Evolutionary conservation across 768 basidiomycete species (phyloP).

Genomic region (Trametes maxima): DNA sequence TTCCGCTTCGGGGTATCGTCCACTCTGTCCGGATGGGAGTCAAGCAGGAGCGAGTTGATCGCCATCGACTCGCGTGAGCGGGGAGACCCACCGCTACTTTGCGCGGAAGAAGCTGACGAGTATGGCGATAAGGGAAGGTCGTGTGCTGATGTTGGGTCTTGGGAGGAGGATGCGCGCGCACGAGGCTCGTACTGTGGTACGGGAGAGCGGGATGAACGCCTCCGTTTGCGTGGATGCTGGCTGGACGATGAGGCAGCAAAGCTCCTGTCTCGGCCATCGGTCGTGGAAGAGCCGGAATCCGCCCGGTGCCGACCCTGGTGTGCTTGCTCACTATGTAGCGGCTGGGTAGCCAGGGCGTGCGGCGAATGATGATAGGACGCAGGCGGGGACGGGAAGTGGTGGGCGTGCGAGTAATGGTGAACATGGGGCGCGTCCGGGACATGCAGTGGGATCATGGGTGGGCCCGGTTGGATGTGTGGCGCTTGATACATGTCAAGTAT

Average conservation of each 20-base stretch:
- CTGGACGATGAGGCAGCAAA: conserved; percentile 2
- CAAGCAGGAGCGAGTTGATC: conserved; percentile 72
- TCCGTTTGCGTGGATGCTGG: conserved; percentile 50
- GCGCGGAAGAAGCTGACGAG: conserved; percentile 63
- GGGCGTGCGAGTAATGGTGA: conserved; percentile 17
- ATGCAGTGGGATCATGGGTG: conserved; percentile 23
- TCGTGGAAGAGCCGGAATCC: conserved; percentile 41
- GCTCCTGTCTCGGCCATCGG: conserved; percentile 8
- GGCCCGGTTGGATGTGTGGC: conserved; percentile 17
- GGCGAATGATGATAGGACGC: conserved; percentile 34
- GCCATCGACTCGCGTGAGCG: conserved; percentile 77
- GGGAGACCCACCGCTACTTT: conserved; percentile 70
- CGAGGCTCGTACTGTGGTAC: conserved; percentile 31
- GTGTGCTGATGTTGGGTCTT: conserved; percentile 37
- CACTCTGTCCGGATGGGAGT: conserved; percentile 29
- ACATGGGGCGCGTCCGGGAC: conserved; percentile 17
- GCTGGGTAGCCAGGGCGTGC: conserved; percentile 34
- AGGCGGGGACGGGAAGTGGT: conserved; percentile 32
- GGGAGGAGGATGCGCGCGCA: conserved; percentile 29
- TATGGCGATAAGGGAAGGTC: conserved; percentile 75
- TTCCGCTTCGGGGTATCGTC: conserved; percentile 23
- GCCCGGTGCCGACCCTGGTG: conserved; percentile 7
- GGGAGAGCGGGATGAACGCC: conserved; percentile 63
- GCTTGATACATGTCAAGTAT: conserved; percentile 61
- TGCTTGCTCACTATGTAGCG: conserved; percentile 8